phyloP scores from a whole-genome alignment of 257 asterid genomes.

The Oldenlandia corymbosa region DNA sequence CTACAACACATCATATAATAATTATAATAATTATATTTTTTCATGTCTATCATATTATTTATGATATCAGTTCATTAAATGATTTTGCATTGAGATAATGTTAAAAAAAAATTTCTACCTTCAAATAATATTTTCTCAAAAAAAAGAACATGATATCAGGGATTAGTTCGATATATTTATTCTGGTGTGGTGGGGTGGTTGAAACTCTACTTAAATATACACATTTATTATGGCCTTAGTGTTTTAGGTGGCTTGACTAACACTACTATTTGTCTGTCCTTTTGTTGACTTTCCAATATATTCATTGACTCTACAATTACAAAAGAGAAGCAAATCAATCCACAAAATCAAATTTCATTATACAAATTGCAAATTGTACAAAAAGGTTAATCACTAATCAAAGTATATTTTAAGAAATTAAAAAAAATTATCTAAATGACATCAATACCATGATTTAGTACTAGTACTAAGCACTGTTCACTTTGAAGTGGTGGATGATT shows the following conservation, averaged over 20 bases:
- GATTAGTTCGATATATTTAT: constrained; percentile 38
- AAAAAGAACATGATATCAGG: background rate
- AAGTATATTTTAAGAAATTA: background rate
- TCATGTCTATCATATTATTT: too few relatives aligned
- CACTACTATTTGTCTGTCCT: constrained; percentile 23
- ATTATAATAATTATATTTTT: too few relatives aligned
- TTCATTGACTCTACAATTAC: constrained; percentile 10
- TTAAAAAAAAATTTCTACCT: background rate
- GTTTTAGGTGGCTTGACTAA: constrained; percentile 50
- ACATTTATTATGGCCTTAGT: constrained; percentile 50
- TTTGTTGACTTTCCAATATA: constrained; percentile 28
- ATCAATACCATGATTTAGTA: background rate
- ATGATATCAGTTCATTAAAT: too few relatives aligned
- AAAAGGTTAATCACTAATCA: background rate
- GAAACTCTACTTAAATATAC: constrained; percentile 32
- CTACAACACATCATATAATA: too few relatives aligned
- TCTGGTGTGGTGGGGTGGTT: constrained; percentile 58
- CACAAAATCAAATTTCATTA: background rate
- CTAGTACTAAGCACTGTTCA: background rate
- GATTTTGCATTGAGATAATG: too few relatives aligned
- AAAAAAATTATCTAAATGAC: background rate
- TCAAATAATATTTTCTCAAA: background rate
- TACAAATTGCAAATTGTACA: too few relatives aligned
- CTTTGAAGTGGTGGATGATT: background rate
- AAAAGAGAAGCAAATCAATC: background rate